Base-by-base conservation (phyloP, 116 monocot genomes). In the Cymodocea nodosa region DNA sequence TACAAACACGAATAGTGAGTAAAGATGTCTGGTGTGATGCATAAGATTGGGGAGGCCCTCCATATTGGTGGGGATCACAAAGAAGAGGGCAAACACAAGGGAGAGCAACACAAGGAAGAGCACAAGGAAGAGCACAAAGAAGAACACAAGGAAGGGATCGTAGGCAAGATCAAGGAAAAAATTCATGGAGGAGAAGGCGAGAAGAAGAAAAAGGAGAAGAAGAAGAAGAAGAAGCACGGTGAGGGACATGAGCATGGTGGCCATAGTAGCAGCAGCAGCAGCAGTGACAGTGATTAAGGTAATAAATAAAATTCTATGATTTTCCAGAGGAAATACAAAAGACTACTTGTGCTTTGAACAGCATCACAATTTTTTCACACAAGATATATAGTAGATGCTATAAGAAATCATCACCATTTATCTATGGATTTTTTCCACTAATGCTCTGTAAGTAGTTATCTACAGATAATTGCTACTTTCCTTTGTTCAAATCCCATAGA, bases 131-230 rank as follows among this genome's bases (percentile, higher is more conserved):
- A 63, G 53, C 50, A 30, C 9, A 50, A 68, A 35, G 15, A 17
- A 56, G 35, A 63, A 20, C 51, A 70, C 70, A 70, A 70, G 60
- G 70, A 70, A 23, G 57, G 68, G n/a, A 23, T 67, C 1, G 16
- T 59, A 20, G 73, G 60, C 9, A 74, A 74, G 73, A 67, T 74
- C 59, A 74, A 74, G 73, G 73, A 67, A 15, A 74, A 74, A 60
- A 51, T 74, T 35, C 73, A 74, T 18, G 54, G 50, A 13, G 74
- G 50, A 2, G 67, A 67, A 4, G 74, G 5, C 55, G 6, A 36
- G 19, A 25, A 25, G 65, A 48, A 56, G 56, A 65, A 63, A 65
- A 53, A 63, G 61, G 51, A 60, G 56, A 65, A 73, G 65, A 44
- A 65, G 48, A 35, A 65, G 73, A 60, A 74, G 67, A 52, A 67